Evolutionary conservation across 1,284 basidiomycete species (phyloP), one percentile per base, ranked within the genome.

Genomic region (Singerocomus inundabilis): DNA sequence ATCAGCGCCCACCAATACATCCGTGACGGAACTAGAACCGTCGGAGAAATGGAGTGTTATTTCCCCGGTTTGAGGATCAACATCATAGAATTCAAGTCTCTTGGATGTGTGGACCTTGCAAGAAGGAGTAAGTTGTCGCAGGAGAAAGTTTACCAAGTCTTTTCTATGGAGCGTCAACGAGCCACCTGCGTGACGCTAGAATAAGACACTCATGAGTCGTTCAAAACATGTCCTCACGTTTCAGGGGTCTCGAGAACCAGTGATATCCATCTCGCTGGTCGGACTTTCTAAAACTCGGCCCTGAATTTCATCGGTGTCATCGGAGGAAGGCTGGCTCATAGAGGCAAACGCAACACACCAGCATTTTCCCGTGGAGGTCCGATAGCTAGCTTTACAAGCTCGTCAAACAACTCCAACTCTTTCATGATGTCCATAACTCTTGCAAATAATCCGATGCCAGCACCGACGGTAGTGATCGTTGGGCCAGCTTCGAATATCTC

Each of bases 401-500:
- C 60, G 1, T 62, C 55, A 11, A 54, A 53, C 13, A 73, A 46
- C 1, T 68, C 71, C 2, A 73, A 55, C 5, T 60, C 55, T 40
- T 68, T 57, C 63, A 72, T 61, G 31, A 72, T 53, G 2, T 61
- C 62, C 66, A 68, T 63, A 13, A 68, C 69, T 44, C 70, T 63
- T 29, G 58, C 61, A 63, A 63, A 73, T 1, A 73, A 60, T 0
- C 56, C 55, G 26, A 74, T 68, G 10, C 72, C 72, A 13, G 71
- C 70, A 18, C 72, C 72, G 21, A 70, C 53, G 11, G 70, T 67
- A 2, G 62, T 65, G 46, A 73, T 67, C 25, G 66, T 62, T 6
- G 69, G 52, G 3, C 60, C 55, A 4, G 68, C 58, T 48, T 74
- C 72, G 43, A 70, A 74, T 18, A 74, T 37, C 43, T 71, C 65